A percentile compares a stretch with the other conserved stretches of the same genome.
Conservation (phyloP, 2,329 filamentous ascomycete species). For the Mycosphaerella arachidis region DNA sequence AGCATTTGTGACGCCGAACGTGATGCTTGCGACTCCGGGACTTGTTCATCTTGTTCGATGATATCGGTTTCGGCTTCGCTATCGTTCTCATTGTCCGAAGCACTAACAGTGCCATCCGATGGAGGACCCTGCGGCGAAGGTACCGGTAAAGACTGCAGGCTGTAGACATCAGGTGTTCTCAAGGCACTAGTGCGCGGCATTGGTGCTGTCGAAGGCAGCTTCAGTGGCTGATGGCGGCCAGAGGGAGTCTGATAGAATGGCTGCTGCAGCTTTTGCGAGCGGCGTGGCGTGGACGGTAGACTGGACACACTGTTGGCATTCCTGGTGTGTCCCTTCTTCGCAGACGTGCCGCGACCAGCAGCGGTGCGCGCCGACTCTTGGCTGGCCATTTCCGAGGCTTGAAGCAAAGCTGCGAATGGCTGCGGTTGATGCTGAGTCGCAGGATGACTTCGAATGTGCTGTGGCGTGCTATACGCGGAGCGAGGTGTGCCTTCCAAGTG, state of each 20-base stretch:
- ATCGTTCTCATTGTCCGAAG: slow-evolving; percentile 54
- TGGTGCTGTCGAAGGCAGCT: slow-evolving; percentile 48
- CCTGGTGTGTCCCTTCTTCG: slow-evolving; percentile 63
- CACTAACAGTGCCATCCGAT: slow-evolving; percentile 69
- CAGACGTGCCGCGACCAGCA: slow-evolving; percentile 50
- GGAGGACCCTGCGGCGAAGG: slow-evolving; percentile 11
- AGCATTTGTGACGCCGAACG: slow-evolving; percentile 66
- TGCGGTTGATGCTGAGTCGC: slow-evolving; percentile 40
- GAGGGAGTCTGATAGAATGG: slow-evolving; percentile 38
- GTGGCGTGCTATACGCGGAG: slow-evolving; percentile 39
- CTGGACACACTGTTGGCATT: slow-evolving; percentile 81
- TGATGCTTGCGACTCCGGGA: slow-evolving; percentile 71
- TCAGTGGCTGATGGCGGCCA: slow-evolving; percentile 20
- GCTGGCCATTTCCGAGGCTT: slow-evolving; percentile 69
- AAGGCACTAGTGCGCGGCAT: slow-evolving; percentile 41
- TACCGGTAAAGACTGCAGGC: slow-evolving; percentile 21
- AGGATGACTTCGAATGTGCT: slow-evolving; percentile 42
- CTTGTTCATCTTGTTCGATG: slow-evolving; percentile 52
- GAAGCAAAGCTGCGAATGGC: slow-evolving; percentile 68
- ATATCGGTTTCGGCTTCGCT: slow-evolving; percentile 55
- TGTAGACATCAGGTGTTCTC: slow-evolving; percentile 36
- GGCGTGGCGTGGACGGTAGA: slow-evolving; percentile 69
- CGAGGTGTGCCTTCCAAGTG: slow-evolving; percentile 57
- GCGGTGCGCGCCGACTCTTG: slow-evolving; percentile 49
- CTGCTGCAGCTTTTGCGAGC: slow-evolving; percentile 51